Conservation (phyloP, 2,329 filamentous ascomycete species). For the Huntiella bhutanensis region DNA sequence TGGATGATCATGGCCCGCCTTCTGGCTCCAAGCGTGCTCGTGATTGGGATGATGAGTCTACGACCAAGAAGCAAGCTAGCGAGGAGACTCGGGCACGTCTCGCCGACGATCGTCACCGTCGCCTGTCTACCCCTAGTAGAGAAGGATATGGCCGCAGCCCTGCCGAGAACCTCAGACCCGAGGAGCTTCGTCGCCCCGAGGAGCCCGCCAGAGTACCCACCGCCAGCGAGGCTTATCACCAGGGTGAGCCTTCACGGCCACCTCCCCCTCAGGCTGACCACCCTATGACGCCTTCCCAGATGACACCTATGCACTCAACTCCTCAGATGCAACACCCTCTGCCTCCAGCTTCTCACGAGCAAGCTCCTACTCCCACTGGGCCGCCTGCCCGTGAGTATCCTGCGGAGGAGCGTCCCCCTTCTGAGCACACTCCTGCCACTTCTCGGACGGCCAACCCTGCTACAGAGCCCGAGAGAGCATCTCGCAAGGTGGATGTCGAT, state of each 20-base stretch:
- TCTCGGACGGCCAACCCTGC: constrained; percentile 18
- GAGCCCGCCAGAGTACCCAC: constrained; percentile 42
- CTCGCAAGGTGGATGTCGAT: constrained; percentile 89
- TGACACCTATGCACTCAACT: constrained; percentile 45
- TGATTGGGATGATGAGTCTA: constrained; percentile 77
- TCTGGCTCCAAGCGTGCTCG: constrained; percentile 67
- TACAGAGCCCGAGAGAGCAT: constrained; percentile 67
- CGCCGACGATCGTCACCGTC: constrained; percentile 65
- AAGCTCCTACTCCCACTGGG: constrained; percentile 19
- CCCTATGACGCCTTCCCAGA: constrained; percentile 31
- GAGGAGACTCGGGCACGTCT: constrained; percentile 76
- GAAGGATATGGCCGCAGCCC: constrained; percentile 60
- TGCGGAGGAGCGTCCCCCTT: constrained; percentile 37
- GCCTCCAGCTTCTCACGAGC: constrained; percentile 31
- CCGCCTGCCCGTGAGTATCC: constrained; percentile 33
- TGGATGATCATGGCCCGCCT: constrained; percentile 58
- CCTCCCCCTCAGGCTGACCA: constrained; percentile 31
- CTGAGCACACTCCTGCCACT: constrained; percentile 20
- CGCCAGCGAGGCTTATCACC: constrained; percentile 65
- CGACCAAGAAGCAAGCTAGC: constrained; percentile 68
- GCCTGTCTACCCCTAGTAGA: constrained; percentile 54
- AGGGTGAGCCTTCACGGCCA: constrained; percentile 71
- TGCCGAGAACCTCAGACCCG: constrained; percentile 47
- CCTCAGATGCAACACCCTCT: constrained; percentile 27
- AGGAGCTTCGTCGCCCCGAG: constrained; percentile 34